Percentiles rank a stretch among this genome's conserved stretches.
Conservation (phyloP, 441 rosid species). For the Croton setiger region DNA sequence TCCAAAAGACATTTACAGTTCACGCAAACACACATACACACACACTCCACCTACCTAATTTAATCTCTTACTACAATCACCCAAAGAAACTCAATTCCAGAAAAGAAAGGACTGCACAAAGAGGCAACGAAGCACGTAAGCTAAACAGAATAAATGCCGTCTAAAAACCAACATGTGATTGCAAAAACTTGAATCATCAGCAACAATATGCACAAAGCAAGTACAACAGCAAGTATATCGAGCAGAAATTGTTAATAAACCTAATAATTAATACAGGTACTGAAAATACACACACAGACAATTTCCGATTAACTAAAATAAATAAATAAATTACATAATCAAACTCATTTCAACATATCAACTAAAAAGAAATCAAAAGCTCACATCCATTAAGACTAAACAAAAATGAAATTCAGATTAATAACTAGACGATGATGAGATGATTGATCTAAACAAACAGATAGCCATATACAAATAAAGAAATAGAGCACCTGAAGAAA, state of each 20-base stretch:
- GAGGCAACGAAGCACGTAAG: background rate
- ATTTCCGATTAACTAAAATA: background rate
- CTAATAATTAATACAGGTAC: background rate
- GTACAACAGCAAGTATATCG: background rate
- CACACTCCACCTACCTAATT: background rate
- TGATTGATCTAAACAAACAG: constrained; percentile 5
- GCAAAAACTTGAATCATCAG: background rate
- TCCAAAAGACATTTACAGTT: constrained; percentile 57
- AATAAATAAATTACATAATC: background rate
- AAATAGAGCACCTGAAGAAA: constrained; percentile 13
- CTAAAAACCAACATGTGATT: constrained; percentile 4
- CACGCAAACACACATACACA: constrained; percentile 6
- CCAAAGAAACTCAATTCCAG: constrained; percentile 20
- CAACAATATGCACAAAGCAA: too few species aligned
- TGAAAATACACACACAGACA: background rate
- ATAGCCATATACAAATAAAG: background rate
- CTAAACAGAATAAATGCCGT: background rate
- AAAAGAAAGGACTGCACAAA: constrained; percentile 20
- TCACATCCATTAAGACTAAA: background rate
- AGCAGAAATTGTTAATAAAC: background rate
- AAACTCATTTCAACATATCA: constrained; percentile 4
- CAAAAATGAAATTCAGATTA: background rate
- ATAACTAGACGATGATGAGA: constrained; percentile 11
- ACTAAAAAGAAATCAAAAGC: background rate
- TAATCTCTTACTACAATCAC: constrained; percentile 22